These are phyloP conservation scores for Pinus albicaulis DNA, from an alignment of 75 land plant genomes.

Conservation along the genomic window DNA sequence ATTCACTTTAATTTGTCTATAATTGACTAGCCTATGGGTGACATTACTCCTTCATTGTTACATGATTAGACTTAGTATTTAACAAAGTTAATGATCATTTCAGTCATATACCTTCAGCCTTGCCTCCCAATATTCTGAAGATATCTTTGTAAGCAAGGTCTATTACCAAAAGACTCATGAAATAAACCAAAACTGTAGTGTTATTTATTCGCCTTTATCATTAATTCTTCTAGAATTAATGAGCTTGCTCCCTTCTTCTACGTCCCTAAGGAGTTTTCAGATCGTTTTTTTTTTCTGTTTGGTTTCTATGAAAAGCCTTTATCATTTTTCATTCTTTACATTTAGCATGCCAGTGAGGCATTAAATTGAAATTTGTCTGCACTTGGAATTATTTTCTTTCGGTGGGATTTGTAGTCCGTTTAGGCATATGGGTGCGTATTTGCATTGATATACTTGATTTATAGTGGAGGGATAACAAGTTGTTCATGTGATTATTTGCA, in stretches of 20 bases:
- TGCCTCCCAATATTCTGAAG: no score
- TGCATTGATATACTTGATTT: not conserved
- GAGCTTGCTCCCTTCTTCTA: not conserved
- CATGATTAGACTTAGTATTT: no score
- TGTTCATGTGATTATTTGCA: slow-evolving; percentile 13
- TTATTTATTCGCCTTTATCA: not conserved
- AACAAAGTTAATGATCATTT: no score
- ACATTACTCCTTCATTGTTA: no score
- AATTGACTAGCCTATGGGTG: no score
- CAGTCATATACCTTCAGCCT: no score
- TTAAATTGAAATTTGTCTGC: not conserved
- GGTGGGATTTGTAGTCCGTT: not conserved
- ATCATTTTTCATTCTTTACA: not conserved
- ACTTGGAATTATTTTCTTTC: not conserved
- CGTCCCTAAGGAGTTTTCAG: not conserved
- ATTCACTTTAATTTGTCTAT: no score
- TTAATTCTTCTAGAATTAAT: not conserved
- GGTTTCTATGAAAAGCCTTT: not conserved
- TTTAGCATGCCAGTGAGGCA: not conserved
- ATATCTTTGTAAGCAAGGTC: not conserved
- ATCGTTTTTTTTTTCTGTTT: not conserved
- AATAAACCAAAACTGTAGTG: not conserved
- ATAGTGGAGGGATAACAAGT: not conserved
- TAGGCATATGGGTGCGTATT: not conserved
- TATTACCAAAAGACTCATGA: not conserved